Conservation (phyloP, 1,284 basidiomycete species). For the Somion occarium region DNA sequence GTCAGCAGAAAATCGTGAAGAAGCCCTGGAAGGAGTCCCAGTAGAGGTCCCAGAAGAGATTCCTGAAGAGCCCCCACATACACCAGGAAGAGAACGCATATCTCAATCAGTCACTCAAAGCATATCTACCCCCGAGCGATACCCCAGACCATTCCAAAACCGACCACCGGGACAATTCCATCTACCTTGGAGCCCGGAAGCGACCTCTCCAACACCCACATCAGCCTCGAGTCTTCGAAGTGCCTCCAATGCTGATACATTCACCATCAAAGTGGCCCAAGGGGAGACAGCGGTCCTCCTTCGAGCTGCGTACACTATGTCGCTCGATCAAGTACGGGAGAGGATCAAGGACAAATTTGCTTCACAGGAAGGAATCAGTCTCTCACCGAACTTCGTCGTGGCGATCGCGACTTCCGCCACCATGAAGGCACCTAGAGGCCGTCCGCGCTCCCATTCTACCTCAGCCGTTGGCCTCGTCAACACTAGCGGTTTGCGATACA, state of each 20-base stretch:
- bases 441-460: constrained; percentile 32
- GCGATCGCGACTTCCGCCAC: constrained; percentile 32
- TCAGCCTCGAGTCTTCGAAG: constrained; percentile 3
- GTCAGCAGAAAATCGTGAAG: neutral
- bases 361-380: constrained; percentile 47
- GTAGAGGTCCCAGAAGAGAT: neutral
- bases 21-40: neutral
- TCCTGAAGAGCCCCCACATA: neutral
- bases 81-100: constrained; percentile 14
- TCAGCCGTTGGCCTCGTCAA: constrained; percentile 26
- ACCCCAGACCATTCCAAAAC: constrained; percentile 29
- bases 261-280: constrained; percentile 61
- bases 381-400: constrained; percentile 49
- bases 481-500: constrained; percentile 26
- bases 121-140: constrained; percentile 23
- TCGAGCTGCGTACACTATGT: constrained; percentile 40
- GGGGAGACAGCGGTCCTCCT: constrained; percentile 54
- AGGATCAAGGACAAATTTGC: constrained; percentile 61
- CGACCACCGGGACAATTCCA: constrained; percentile 29
- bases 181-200: constrained; percentile 22
- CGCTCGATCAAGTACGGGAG: constrained; percentile 46
- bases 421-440: constrained; percentile 4
- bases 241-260: constrained; percentile 10
- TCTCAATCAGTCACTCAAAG: constrained; percentile 12
- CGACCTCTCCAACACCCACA: constrained; percentile 4